These are phyloP conservation scores for Kokia cookei DNA, from an alignment of 441 rosid species.

Conservation along the genomic window DNA sequence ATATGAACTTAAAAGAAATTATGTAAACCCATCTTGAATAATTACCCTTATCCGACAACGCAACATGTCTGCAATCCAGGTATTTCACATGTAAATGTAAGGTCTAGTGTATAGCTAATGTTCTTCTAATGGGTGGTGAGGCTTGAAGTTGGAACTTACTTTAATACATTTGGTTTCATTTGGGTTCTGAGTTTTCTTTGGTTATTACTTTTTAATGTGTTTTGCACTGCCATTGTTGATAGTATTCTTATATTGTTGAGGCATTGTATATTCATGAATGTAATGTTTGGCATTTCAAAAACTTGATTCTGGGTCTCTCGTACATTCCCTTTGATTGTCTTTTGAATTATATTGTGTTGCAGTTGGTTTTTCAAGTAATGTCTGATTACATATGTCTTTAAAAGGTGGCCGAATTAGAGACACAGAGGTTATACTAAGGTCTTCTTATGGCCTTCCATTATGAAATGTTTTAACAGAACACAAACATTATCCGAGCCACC, in stretches of 20 bases:
- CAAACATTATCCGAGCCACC: background rate
- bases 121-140: background rate
- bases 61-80: background rate
- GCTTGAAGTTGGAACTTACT: background rate
- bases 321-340: background rate
- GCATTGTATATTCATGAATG: background rate
- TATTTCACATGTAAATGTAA: background rate
- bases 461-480: background rate
- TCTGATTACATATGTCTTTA: background rate
- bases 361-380: background rate
- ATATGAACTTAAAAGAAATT: background rate
- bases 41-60: background rate
- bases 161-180: background rate
- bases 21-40: background rate
- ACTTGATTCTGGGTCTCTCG: background rate
- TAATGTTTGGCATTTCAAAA: background rate
- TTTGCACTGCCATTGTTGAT: background rate
- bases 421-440: background rate
- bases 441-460: background rate
- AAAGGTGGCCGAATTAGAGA: background rate
- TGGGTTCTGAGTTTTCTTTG: background rate
- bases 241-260: background rate
- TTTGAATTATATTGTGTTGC: background rate
- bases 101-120: background rate
- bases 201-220: background rate